These are phyloP conservation scores for Pseudopyricularia cyperi DNA, from an alignment of 2,329 filamentous ascomycete genomes.

Conservation along the genomic window DNA sequence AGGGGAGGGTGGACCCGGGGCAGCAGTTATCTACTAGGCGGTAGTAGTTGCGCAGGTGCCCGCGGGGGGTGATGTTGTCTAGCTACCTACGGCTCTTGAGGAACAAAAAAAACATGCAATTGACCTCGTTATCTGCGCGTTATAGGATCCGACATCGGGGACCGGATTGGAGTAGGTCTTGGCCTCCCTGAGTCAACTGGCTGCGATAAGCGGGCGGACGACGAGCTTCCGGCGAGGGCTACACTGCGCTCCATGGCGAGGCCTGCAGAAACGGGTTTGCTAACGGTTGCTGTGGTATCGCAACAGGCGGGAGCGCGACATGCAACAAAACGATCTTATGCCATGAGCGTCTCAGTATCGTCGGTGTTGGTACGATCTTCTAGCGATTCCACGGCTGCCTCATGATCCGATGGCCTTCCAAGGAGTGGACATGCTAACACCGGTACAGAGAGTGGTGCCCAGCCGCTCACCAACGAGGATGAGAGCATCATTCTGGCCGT, in stretches of 20 bases:
- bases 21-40: too few species aligned
- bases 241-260: too few species aligned
- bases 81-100: neutral
- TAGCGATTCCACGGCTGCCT: too few species aligned
- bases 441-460: constrained; percentile 72
- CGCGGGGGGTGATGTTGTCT: too few species aligned
- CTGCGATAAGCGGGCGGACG: constrained; percentile 2
- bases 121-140: constrained; percentile 29
- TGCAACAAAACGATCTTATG: constrained; percentile 91
- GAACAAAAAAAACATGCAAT: constrained; percentile 14
- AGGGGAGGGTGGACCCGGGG: neutral
- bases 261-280: constrained; percentile 14
- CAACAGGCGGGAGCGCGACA: constrained; percentile 71
- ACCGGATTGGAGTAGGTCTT: constrained; percentile 83
- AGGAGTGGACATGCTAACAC: constrained; percentile 12
- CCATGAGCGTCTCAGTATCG: constrained; percentile 95
- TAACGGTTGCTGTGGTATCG: constrained; percentile 7
- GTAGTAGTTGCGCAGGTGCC: too few species aligned
- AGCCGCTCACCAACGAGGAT: constrained; percentile 89
- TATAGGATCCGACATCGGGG: constrained; percentile 79
- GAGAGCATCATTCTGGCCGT: constrained; percentile 81
- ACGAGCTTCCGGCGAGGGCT: neutral
- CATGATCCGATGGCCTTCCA: constrained; percentile 5
- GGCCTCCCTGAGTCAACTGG: constrained; percentile 17
- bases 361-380: constrained; percentile 88